phyloP scores from a whole-genome alignment of 1,139 yeast genomes.

The Wickerhamiella pararugosa region DNA sequence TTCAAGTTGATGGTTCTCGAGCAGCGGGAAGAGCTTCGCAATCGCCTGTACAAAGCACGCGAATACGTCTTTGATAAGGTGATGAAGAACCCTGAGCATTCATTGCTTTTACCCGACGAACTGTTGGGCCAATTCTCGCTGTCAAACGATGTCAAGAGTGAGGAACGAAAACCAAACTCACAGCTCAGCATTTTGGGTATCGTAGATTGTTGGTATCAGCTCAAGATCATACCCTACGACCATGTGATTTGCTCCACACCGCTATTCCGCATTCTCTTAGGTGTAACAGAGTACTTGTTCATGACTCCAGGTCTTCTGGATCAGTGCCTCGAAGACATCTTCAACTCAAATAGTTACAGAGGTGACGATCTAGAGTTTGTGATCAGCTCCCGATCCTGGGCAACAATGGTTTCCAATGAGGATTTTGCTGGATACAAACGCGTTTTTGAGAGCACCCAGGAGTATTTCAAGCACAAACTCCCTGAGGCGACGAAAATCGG shows the following conservation, averaged over 20 bases:
- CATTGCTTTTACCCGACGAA: constrained; percentile 62
- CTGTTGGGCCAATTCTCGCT: constrained; percentile 67
- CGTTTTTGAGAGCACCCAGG: constrained; percentile 65
- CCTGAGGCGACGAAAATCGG: constrained; percentile 82
- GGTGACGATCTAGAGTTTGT: constrained; percentile 76
- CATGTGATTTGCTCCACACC: constrained; percentile 97
- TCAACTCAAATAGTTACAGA: constrained; percentile 49
- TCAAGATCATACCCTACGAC: constrained; percentile 82
- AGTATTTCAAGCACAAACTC: constrained; percentile 71
- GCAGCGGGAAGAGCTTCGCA: constrained; percentile 38
- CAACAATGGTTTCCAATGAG: constrained; percentile 62
- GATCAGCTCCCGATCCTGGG: constrained; percentile 66
- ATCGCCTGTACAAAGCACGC: constrained; percentile 51
- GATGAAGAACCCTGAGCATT: constrained; percentile 30
- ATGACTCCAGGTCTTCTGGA: constrained; percentile 72
- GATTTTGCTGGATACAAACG: constrained; percentile 56
- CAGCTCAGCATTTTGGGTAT: constrained; percentile 79
- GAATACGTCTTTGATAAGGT: constrained; percentile 62
- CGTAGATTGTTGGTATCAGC: constrained; percentile 83
- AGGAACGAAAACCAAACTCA: constrained; percentile 59
- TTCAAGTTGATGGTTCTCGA: constrained; percentile 73
- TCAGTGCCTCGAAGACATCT: constrained; percentile 59
- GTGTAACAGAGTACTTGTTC: constrained; percentile 84
- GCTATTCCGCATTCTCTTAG: constrained; percentile 74
- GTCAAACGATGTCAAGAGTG: constrained; percentile 11